Percentiles rank a stretch among this genome's conserved stretches.
phyloP scores from a whole-genome alignment of 441 rosid species.

The Croton setiger region DNA sequence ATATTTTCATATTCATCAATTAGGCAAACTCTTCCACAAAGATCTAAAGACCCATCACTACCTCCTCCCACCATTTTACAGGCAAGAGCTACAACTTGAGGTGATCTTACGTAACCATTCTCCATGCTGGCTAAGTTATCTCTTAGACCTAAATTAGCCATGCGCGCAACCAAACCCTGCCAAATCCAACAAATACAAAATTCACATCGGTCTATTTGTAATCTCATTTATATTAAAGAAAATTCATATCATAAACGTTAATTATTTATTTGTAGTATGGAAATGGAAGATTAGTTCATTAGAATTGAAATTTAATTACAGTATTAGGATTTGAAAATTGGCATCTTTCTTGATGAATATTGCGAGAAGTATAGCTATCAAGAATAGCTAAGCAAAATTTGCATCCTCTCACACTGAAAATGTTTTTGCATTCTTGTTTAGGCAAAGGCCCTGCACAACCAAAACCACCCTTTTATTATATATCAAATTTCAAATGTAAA shows the following conservation, averaged over 20 bases:
- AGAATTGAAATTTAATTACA: conserved; percentile 29
- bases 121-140: conserved; percentile 47
- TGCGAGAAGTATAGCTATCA: conserved; percentile 55
- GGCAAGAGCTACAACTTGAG: conserved; percentile 64
- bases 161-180: conserved; percentile 50
- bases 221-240: too few species aligned
- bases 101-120: conserved; percentile 38
- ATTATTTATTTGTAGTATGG: not conserved
- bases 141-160: conserved; percentile 58
- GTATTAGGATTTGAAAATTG: conserved; percentile 39
- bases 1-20: conserved; percentile 70
- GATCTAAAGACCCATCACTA: conserved; percentile 75
- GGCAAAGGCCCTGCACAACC: conserved; percentile 68
- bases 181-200: too few species aligned
- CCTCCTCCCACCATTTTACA: conserved; percentile 97
- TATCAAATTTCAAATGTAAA: not conserved
- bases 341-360: conserved; percentile 79
- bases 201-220: too few species aligned
- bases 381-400: conserved; percentile 64
- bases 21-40: conserved; percentile 76
- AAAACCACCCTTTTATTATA: not conserved
- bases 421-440: conserved; percentile 76
- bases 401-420: conserved; percentile 72
- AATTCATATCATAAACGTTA: too few species aligned
- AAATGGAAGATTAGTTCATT: not conserved